Conservation (phyloP, 176 grass and related monocot species). For the sorghum (Sorghum bicolor) region Sorghum_bicolor_NCBIv3 NC_012870.2:16604501-16605000, state of each 20-base stretch:
- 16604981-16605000: not conserved
- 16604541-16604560: not conserved
- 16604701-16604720: not conserved
- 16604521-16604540: conserved; percentile 50
- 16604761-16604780: conserved; percentile 51
- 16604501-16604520: conserved; percentile 55
- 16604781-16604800: conserved; percentile 48
- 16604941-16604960: not conserved
- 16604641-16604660: conserved; percentile 45
- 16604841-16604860: not conserved
- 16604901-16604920: not conserved
- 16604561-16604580: not conserved
- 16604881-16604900: not conserved
- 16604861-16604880: not conserved
- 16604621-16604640: conserved; percentile 35
- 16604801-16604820: not conserved
- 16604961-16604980: not conserved
- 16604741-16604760: conserved; percentile 14
- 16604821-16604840: not conserved
- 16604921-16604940: not conserved
- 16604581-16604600: conserved; percentile 44
- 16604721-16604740: not conserved
- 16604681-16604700: conserved; percentile 23
- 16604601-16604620: not conserved
- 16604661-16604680: conserved; percentile 11